Evolutionary conservation across 768 basidiomycete species (phyloP), one percentile per base, ranked within the genome.

Genomic region (Collybia sp.): DNA sequence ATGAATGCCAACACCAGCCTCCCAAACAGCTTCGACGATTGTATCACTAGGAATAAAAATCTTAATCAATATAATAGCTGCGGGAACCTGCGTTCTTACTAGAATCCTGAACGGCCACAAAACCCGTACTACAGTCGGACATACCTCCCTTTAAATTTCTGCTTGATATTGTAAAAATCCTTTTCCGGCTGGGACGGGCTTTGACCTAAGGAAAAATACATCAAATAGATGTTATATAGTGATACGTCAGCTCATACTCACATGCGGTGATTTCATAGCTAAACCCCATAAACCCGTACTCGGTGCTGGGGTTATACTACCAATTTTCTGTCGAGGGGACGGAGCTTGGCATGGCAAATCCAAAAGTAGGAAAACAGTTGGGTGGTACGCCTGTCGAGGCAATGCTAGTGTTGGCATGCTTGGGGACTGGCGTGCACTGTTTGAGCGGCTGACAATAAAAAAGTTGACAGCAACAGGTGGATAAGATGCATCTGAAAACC

Each of bases 261-360:
- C 85, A 87, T 10, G 66, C 70, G 35, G 80, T 76, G 17, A 88
- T 71, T 55, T 85, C 85, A 53, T 89, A 89, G 58, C 83, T 83
- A 62, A 89, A 83, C 0, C 85, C 87, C 42, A 88, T 63, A 58
- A 89, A 89, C 0, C 77, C 87, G 53, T 86, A 88, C 58, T 90
- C 87, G 0, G 75, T 78, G 44, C 65, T 62, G 32, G 65, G 58
- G 45, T 75, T 59, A 57, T 87, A 90, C 87, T 85, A 83, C 82
- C 82, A 83, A 43, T 69, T 66, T 9, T 64, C 62, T 31, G 70
- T 46, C 1, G 73, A 73, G 1, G 83, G 83, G 8, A 75, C 57
- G 1, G 55, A 40, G 1, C 60, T 55, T 2, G 85, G 86, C 79
- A 79, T 85, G 9, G 52, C 58, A 53, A 85, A 86, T 1, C 67